A percentile compares a stretch with the other conserved stretches of the same genome.
Evolutionary conservation across 2,329 filamentous ascomycete genomes (phyloP).

Genomic region (Magnaporthiopsis incrustans): DNA sequence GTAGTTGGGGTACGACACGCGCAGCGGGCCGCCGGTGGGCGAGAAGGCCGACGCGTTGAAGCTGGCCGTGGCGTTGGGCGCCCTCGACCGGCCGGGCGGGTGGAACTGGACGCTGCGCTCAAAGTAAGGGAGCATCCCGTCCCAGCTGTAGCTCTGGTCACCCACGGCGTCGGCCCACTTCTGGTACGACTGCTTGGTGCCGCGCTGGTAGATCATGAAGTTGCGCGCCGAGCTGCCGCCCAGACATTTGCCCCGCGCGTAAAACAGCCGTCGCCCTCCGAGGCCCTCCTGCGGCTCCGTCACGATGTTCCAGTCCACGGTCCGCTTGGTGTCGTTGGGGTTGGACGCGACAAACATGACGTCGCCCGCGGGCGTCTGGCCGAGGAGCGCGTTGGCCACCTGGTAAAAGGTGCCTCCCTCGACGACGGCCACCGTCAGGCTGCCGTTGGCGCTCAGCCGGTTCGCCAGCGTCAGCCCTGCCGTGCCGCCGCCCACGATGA

Average conservation of each 20-base stretch:
- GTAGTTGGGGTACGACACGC: conserved; percentile 19
- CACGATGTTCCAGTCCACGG: conserved; percentile 23
- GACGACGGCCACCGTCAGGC: conserved; percentile 26
- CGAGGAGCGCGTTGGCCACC: conserved; percentile 14
- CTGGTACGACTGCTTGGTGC: conserved; percentile 16
- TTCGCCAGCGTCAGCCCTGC: conserved; percentile 26
- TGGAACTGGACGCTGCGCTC: conserved; percentile 18
- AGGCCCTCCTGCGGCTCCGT: conserved; percentile 19
- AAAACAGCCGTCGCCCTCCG: conserved; percentile 23
- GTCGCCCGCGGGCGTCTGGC: conserved; percentile 12
- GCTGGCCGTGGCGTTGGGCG: conserved; percentile 17
- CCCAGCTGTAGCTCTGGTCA: conserved; percentile 21
- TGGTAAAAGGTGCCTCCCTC: conserved; percentile 29
- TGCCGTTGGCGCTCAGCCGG: conserved; percentile 23
- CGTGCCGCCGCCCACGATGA: conserved; percentile 29
- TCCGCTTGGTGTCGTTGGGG: conserved; percentile 11
- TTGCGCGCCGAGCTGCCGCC: conserved; percentile 22
- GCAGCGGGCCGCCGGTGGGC: conserved; percentile 17
- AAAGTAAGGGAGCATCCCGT: conserved; percentile 24
- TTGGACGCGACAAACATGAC: conserved; percentile 3
- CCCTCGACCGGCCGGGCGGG: conserved; percentile 1
- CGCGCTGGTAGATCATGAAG: conserved; percentile 21
- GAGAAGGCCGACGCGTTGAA: conserved; percentile 21
- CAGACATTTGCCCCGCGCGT: conserved; percentile 27
- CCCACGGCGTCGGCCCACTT: conserved; percentile 24